Evolutionary conservation across 2,329 filamentous ascomycete genomes (phyloP).

Genomic region (Celoporthe dispersa): DNA sequence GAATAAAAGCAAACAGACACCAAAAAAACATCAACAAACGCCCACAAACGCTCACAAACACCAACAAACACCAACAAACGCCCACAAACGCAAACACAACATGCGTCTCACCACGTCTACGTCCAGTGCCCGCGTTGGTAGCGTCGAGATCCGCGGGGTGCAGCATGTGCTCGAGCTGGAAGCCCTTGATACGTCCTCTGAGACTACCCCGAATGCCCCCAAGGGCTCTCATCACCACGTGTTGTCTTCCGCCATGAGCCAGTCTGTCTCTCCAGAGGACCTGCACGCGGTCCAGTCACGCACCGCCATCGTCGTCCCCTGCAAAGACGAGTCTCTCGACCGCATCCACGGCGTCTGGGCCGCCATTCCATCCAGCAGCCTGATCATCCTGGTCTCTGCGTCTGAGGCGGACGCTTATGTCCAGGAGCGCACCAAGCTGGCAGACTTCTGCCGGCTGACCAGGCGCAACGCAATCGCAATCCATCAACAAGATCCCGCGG

Average conservation of each 20-base stretch:
- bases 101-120: slow-evolving; percentile 24
- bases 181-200: slow-evolving; percentile 12
- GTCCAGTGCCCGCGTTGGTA: slow-evolving; percentile 16
- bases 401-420: slow-evolving; percentile 33
- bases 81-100: too few relatives aligned
- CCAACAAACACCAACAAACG: too few relatives aligned
- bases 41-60: too few relatives aligned
- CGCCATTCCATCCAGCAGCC: slow-evolving; percentile 37
- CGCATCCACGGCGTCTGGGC: slow-evolving; percentile 37
- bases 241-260: not conserved
- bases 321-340: slow-evolving; percentile 37
- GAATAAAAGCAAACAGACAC: too few relatives aligned
- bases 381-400: slow-evolving; percentile 40
- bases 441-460: slow-evolving; percentile 31
- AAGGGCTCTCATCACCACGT: not conserved
- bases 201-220: not conserved
- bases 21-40: too few relatives aligned
- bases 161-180: slow-evolving; percentile 29
- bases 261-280: slow-evolving; percentile 21
- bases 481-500: slow-evolving; percentile 37
- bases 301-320: slow-evolving; percentile 40
- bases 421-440: slow-evolving; percentile 33
- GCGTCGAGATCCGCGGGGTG: slow-evolving; percentile 25
- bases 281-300: slow-evolving; percentile 25
- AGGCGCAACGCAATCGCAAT: slow-evolving; percentile 34